Percentiles rank a stretch among this genome's conserved stretches.
phyloP scores from a whole-genome alignment of 2,329 filamentous ascomycete genomes.

The Diaporthe destruens region DNA sequence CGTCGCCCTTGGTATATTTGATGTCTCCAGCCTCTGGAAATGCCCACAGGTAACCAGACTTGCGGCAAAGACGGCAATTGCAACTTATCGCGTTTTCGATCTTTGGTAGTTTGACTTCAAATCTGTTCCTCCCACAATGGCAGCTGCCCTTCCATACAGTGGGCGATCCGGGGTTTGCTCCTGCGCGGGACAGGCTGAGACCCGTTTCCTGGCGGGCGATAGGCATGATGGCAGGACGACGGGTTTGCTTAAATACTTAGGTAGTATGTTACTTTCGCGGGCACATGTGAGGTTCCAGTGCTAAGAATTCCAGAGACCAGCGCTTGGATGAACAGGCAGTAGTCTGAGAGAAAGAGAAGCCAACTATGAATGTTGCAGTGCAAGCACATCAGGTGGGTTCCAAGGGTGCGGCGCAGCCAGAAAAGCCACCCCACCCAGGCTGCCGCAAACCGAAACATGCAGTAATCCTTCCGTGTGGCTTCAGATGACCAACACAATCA shows the following conservation, averaged over 20 bases:
- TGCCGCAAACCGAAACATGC: constrained; percentile 13
- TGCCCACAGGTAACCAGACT: constrained; percentile 50
- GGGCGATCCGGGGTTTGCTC: not conserved
- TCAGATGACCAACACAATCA: not conserved
- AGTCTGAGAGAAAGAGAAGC: not conserved
- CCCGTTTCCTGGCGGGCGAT: constrained; percentile 37
- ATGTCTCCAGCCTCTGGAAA: constrained; percentile 36
- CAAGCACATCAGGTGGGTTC: not conserved
- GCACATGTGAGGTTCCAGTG: not conserved
- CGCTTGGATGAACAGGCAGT: not conserved
- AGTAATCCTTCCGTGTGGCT: constrained; percentile 10
- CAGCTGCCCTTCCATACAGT: constrained; percentile 46
- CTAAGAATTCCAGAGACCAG: not conserved
- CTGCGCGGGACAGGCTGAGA: constrained; percentile 28
- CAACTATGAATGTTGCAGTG: not conserved
- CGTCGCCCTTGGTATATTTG: constrained; percentile 34
- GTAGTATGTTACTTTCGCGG: not conserved
- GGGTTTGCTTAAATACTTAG: no score
- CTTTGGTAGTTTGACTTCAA: constrained; percentile 43
- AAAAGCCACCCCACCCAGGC: not conserved
- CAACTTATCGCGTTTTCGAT: constrained; percentile 43
- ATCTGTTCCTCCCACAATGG: constrained; percentile 49
- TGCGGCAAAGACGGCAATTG: constrained; percentile 47
- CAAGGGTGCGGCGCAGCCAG: constrained; percentile 3
- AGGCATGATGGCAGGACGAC: constrained; percentile 35